These are phyloP conservation scores for Lipomyces sp. DNA, from an alignment of 805 yeast species.

Conservation along the genomic window DNA sequence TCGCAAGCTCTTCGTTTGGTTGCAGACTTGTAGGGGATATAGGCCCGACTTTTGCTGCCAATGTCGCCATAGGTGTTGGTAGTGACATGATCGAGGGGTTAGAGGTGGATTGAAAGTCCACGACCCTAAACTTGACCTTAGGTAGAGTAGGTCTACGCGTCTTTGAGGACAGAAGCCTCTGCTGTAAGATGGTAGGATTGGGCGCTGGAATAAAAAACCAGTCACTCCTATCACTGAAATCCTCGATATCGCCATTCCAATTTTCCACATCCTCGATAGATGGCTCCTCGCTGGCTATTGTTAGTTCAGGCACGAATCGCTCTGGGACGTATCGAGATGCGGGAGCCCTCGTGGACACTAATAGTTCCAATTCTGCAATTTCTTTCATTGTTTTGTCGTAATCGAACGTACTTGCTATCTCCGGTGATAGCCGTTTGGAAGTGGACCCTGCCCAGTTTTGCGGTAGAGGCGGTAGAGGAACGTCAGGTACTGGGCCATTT, in stretches of 20 bases:
- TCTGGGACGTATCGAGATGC: background rate
- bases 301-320: background rate
- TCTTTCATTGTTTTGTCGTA: background rate
- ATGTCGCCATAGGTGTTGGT: background rate
- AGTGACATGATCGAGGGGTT: background rate
- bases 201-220: constrained; percentile 7
- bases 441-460: background rate
- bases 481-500: background rate
- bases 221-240: background rate
- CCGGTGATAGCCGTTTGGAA: background rate
- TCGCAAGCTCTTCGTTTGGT: background rate
- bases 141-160: background rate
- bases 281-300: background rate
- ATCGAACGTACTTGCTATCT: background rate
- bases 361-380: background rate
- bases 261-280: background rate
- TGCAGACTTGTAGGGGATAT: background rate
- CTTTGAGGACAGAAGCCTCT: background rate
- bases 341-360: constrained; percentile 2
- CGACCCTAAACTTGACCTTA: background rate
- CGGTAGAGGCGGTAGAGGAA: background rate
- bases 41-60: background rate
- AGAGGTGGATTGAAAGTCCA: background rate
- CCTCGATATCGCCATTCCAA: background rate
- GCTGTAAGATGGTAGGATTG: background rate